Conservation (phyloP, 495 filamentous ascomycete species). For the Darksidea phi region DNA sequence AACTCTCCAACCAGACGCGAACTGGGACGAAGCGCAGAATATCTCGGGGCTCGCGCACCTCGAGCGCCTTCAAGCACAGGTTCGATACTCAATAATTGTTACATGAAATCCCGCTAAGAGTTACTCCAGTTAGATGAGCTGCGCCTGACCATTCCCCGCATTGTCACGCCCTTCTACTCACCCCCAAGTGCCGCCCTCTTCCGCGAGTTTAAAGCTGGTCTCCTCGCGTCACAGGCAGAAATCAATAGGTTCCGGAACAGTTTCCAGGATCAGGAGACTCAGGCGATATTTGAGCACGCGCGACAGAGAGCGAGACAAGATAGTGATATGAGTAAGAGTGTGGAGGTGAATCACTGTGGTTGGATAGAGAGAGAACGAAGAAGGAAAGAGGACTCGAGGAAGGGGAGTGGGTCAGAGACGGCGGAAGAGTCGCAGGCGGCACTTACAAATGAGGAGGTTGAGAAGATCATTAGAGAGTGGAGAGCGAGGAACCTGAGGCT, state of each 20-base stretch:
- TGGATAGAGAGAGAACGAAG: constrained; percentile 14
- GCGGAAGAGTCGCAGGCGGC: neutral
- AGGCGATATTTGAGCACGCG: constrained; percentile 21
- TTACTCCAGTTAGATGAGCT: constrained; percentile 26
- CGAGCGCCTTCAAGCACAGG: constrained; percentile 34
- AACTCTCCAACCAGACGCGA: constrained; percentile 1
- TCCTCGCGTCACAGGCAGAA: constrained; percentile 14
- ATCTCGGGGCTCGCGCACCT: constrained; percentile 35
- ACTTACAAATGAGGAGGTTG: constrained; percentile 9
- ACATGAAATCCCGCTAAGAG: constrained; percentile 3
- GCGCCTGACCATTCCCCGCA: constrained; percentile 32
- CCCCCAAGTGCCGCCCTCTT: constrained; percentile 17
- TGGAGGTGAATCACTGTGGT: constrained; percentile 25
- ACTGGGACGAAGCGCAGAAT: constrained; percentile 37
- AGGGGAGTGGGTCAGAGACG: neutral
- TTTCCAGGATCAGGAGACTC: constrained; percentile 26
- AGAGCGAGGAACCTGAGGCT: too few relatives aligned
- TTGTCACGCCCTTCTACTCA: constrained; percentile 26
- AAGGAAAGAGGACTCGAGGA: constrained; percentile 4
- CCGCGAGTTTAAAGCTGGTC: constrained; percentile 22
- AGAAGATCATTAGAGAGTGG: neutral
- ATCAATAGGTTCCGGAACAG: constrained; percentile 24
- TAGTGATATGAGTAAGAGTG: constrained; percentile 11
- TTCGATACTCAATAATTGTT: neutral
- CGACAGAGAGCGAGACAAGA: constrained; percentile 22